Evolutionary conservation across 1,284 basidiomycete genomes (phyloP), one percentile per base, ranked within the genome.

Genomic region (Porodaedalea pini): DNA sequence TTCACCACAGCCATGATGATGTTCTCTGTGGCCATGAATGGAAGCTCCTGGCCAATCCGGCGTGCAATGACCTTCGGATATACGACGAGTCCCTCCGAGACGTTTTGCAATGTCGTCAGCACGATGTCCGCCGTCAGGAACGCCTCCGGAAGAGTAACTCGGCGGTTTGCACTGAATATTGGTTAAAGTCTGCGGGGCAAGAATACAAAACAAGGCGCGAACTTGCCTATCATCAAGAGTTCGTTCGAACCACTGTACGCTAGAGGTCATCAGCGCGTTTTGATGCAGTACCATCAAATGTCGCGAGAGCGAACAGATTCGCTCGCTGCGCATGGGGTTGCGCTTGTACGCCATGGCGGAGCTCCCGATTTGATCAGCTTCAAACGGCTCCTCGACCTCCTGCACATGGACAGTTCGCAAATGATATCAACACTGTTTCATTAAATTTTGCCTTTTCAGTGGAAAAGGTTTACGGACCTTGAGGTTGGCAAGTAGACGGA

Each of bases 271-370:
- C 57, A 97, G 79, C 39, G 93, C 86, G 73, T 97, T 95, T 73
- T 96, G 92, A 69, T 94, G 93, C 62, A 94, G 80, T 51, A 88
- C 85, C 93, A 97, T 92, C 51, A 98, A 76, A 74, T 97, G 94
- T 57, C 97, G 80, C 19, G 96, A 82, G 45, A 99, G 82, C 66
- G 91, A 94, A 79, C 97, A 99, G 52, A 98, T 90, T 48, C 97
- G 90, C 75, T 99, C 97, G 61, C 86, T 95, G 56, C 97, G 92
- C 97, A 99, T 99, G 1, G 97, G 97, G 75, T 99, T 99, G 61
- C 97, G 85, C 78, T 99, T 99, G 85, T 99, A 99, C 2, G 97
- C 96, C 96, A 99, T 99, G 15, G 95, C 95, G 1, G 90, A 93
- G 7, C 89, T 92, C n/a, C 97, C 97, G 65, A 99, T 99, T 77